These are phyloP conservation scores for Colletotrichum melonis DNA, from an alignment of 2,329 filamentous ascomycete genomes.

Conservation along the genomic window DNA sequence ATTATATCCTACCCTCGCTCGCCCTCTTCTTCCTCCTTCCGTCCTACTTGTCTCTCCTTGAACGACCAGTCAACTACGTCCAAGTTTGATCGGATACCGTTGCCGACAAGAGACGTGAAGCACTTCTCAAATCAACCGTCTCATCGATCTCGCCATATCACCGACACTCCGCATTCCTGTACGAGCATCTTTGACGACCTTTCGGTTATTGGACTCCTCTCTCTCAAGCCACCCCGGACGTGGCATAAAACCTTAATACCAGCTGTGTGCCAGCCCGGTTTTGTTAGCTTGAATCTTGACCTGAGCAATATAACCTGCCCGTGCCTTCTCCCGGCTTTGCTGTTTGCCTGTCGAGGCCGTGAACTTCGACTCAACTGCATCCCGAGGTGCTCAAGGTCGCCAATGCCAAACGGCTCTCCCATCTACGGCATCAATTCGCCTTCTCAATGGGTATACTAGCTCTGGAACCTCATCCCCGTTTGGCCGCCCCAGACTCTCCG, in stretches of 20 bases:
- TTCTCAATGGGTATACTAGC: conserved; percentile 68
- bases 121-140: background rate
- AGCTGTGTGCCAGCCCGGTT: conserved; percentile 8
- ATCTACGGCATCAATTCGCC: conserved; percentile 26
- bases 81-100: background rate
- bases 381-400: conserved; percentile 2
- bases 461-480: conserved; percentile 61
- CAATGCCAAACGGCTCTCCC: conserved; percentile 21
- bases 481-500: conserved; percentile 64
- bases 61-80: background rate
- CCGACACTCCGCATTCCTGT: background rate
- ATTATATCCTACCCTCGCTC: conserved; percentile 6
- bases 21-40: conserved; percentile 3
- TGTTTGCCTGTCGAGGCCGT: background rate
- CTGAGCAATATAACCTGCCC: background rate
- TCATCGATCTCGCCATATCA: background rate
- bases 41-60: background rate
- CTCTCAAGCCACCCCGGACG: conserved; percentile 21
- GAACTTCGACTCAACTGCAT: background rate
- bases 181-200: conserved; percentile 1
- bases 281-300: background rate
- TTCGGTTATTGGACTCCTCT: conserved; percentile 1
- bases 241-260: conserved; percentile 26
- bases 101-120: too few species aligned
- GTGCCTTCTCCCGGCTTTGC: background rate